A percentile compares a stretch with the other conserved stretches of the same genome.
These are phyloP conservation scores for Batrachochytrium dendrobatidis DNA, from an alignment of 371 early-diverging fungal species.

Conservation along the genomic window DNA sequence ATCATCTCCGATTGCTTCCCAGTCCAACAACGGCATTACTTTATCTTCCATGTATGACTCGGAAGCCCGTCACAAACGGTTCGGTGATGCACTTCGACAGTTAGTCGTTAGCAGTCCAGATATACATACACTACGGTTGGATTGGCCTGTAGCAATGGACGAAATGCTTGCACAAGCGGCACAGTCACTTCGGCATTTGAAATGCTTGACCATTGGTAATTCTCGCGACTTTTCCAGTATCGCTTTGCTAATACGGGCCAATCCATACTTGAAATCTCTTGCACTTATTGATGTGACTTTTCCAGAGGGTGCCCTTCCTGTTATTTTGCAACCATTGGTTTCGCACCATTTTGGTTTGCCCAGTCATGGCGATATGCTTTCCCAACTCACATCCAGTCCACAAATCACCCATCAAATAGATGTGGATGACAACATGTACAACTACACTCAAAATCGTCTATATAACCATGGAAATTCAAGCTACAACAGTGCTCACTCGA, in stretches of 20 bases:
- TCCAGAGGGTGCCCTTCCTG: neutral
- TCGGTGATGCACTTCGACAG: slow-evolving; percentile 10
- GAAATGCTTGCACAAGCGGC: slow-evolving; percentile 5
- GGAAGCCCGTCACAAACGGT: slow-evolving; percentile 1
- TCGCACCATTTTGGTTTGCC: no score
- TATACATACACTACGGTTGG: slow-evolving; percentile 16
- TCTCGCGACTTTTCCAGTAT: neutral
- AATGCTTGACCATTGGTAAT: slow-evolving; percentile 12
- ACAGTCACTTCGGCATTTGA: neutral
- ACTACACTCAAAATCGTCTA: neutral
- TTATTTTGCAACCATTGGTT: slow-evolving; percentile 1
- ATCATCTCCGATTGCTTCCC: no score
- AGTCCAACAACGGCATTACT: no score
- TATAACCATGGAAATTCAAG: neutral
- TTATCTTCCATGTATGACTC: no score
- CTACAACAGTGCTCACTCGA: no score
- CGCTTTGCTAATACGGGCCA: slow-evolving; percentile 5
- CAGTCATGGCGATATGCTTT: no score
- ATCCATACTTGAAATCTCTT: slow-evolving; percentile 5
- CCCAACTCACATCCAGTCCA: no score
- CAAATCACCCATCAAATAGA: no score
- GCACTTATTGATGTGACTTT: slow-evolving; percentile 11
- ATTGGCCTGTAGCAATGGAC: slow-evolving; percentile 22
- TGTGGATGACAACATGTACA: no score
- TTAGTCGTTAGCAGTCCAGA: slow-evolving; percentile 9